Percentiles rank a stretch among this genome's conserved stretches.
Evolutionary conservation across 1,284 basidiomycete genomes (phyloP).

Genomic region (Cronartium ribicola): DNA sequence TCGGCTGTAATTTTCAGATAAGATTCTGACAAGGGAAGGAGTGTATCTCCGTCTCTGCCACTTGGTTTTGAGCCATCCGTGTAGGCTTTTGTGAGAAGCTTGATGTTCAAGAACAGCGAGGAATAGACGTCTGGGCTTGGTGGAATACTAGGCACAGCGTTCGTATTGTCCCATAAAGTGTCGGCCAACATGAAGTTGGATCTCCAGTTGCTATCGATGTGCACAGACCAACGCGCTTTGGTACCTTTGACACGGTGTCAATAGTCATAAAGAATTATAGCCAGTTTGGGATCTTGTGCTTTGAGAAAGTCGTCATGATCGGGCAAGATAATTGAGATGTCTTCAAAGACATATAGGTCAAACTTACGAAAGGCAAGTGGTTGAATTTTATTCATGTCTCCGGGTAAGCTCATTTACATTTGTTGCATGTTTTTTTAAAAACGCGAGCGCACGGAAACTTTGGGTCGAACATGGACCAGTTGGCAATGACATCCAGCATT

Average conservation of each 20-base stretch:
- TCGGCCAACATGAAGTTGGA: background rate
- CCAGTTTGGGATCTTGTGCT: background rate
- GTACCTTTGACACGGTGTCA: background rate
- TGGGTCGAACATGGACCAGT: background rate
- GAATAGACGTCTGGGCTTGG: background rate
- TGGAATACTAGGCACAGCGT: background rate
- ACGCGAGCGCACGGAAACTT: background rate
- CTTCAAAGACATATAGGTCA: background rate
- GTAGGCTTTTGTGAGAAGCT: background rate
- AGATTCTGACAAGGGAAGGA: background rate
- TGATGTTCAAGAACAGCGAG: background rate
- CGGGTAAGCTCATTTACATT: background rate
- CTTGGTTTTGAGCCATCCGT: background rate
- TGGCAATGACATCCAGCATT: too few species aligned
- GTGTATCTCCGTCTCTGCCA: background rate
- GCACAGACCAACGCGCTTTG: background rate
- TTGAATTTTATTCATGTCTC: background rate
- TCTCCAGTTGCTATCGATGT: background rate
- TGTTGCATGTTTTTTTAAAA: background rate
- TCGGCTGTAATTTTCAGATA: background rate
- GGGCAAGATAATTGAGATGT: background rate
- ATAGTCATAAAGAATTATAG: background rate
- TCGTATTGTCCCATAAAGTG: background rate
- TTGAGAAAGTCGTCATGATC: background rate
- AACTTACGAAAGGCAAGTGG: background rate